phyloP scores from a whole-genome alignment of 2,329 filamentous ascomycete genomes.

The Epichloe sp. region DNA sequence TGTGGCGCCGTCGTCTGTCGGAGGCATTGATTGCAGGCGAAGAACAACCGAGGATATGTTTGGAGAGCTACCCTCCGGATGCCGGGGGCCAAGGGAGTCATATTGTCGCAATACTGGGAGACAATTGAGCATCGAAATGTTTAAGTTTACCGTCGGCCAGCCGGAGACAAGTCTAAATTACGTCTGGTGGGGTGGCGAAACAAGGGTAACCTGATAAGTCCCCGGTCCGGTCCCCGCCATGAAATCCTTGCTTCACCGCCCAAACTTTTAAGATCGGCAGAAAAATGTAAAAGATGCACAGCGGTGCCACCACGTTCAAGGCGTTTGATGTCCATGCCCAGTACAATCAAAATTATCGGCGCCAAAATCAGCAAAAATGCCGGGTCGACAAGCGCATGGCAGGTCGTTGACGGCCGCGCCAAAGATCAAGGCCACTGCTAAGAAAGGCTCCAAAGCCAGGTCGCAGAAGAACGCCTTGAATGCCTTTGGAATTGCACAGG shows the following conservation, averaged over 20 bases:
- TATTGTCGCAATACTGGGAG: slow-evolving; percentile 8
- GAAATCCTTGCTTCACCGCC: slow-evolving; percentile 15
- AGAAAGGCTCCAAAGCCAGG: slow-evolving; percentile 33
- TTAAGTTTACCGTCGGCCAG: not conserved
- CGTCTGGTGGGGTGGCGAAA: slow-evolving; percentile 1
- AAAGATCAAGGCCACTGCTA: slow-evolving; percentile 19
- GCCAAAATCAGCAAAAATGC: slow-evolving; percentile 27
- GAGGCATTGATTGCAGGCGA: slow-evolving; percentile 38
- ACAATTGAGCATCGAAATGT: not conserved
- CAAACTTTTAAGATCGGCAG: slow-evolving; percentile 17
- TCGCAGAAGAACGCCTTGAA: slow-evolving; percentile 39
- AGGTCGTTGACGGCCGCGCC: slow-evolving; percentile 31
- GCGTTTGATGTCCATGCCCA: not conserved
- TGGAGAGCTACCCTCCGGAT: slow-evolving; percentile 27
- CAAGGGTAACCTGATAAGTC: slow-evolving; percentile 12
- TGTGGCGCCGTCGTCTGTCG: slow-evolving; percentile 14
- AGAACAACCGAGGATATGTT: slow-evolving; percentile 25
- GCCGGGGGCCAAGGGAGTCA: slow-evolving; percentile 30
- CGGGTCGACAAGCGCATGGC: slow-evolving; percentile 46
- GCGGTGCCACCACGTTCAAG: not conserved
- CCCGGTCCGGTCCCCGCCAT: slow-evolving; percentile 14
- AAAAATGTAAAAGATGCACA: slow-evolving; percentile 12
- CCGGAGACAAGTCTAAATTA: not conserved
- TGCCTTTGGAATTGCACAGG: slow-evolving; percentile 43
- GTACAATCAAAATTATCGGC: not conserved